Base-by-base conservation (phyloP, 2,329 filamentous ascomycete genomes). In the Tolypocladium paradoxum region DNA sequence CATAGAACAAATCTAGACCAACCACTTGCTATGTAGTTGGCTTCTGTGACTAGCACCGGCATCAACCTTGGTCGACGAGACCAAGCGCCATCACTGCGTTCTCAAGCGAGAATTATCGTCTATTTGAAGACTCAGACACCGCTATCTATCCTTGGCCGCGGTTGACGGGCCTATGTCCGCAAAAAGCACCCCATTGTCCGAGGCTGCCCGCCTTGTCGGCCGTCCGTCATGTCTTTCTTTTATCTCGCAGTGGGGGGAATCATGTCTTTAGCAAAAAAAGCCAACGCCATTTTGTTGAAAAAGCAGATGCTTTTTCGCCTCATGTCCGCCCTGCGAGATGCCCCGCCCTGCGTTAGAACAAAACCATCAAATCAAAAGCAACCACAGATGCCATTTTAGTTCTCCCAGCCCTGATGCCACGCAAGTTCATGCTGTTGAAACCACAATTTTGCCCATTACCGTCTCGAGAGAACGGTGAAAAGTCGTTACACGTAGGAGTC, bases 341-440 rank as follows among this genome's bases (percentile, higher is more conserved):
- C 49, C 57, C 60, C 53, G 53, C 55, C 56, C 49, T 59, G 43
- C 34, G 22, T 38, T 24, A 47, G 24, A 43, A 46, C 3, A 12
- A 36, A 46, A 46, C 24, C 36, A 60, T 51, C 54, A 60, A 58
- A 60, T 55, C 46, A 52, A 57, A 62, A 61, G 31, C 58, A 58
- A 61, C 35, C 58, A 58, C 54, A 61, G 60, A 61, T 56, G 56
- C 56, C 62, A 16, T n/a, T 61, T 54, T 59, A 60, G 57, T 58
- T 65, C 56, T 60, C 62, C 64, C 61, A 60, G 62, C 57, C 63
- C 61, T 64, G 59, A 67, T 70, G 65, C 65, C 65, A 68, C 64
- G 68, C 68, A 69, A 69, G 64, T 69, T 69, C 65, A 69, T 71
- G 68, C 69, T 72, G 69, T 72, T 72, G 70, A 71, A 70, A 70